A percentile compares a stretch with the other conserved stretches of the same genome.
Evolutionary conservation across 2,329 filamentous ascomycete species (phyloP).

Genomic region (Microdochium paspali): DNA sequence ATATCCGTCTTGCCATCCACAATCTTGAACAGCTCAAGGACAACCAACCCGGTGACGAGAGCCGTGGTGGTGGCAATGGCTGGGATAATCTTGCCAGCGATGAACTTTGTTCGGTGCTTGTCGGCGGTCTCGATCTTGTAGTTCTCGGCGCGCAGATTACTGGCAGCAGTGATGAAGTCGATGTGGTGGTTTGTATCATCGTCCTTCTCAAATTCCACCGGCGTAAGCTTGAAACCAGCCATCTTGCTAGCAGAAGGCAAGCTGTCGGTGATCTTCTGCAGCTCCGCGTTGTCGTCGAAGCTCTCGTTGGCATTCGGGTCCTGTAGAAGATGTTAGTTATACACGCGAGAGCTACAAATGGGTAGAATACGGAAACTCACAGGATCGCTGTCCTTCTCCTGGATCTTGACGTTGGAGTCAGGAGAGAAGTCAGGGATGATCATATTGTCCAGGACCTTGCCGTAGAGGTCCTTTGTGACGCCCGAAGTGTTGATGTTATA

Average conservation of each 20-base stretch:
- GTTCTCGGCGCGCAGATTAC: slow-evolving; percentile 93
- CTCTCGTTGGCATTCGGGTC: slow-evolving; percentile 69
- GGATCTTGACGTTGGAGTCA: slow-evolving; percentile 87
- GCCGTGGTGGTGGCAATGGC: slow-evolving; percentile 97
- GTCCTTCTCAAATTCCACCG: slow-evolving; percentile 98
- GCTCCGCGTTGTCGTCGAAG: slow-evolving; percentile 66
- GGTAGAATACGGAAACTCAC: too few relatives aligned
- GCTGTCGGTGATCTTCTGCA: slow-evolving; percentile 60
- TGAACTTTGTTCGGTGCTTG: slow-evolving; percentile 98
- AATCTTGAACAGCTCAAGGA: slow-evolving; percentile 92
- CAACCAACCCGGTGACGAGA: slow-evolving; percentile 84
- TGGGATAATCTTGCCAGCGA: slow-evolving; percentile 98
- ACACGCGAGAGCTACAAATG: too few relatives aligned
- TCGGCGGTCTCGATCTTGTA: slow-evolving; percentile 94
- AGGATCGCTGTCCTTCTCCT: slow-evolving; percentile 89
- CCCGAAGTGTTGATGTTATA: slow-evolving; percentile 88
- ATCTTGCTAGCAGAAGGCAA: slow-evolving; percentile 74
- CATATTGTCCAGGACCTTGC: slow-evolving; percentile 78
- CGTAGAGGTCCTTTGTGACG: slow-evolving; percentile 60
- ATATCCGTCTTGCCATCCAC: slow-evolving; percentile 93
- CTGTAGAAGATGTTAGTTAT: slow-evolving; percentile 19
- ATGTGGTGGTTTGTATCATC: slow-evolving; percentile 98
- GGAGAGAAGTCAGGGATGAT: slow-evolving; percentile 94
- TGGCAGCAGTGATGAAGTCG: slow-evolving; percentile 96
- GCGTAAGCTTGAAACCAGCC: slow-evolving; percentile 78